These are phyloP conservation scores for Pulveroboletus ravenelii DNA, from an alignment of 768 basidiomycete genomes.

Conservation along the genomic window DNA sequence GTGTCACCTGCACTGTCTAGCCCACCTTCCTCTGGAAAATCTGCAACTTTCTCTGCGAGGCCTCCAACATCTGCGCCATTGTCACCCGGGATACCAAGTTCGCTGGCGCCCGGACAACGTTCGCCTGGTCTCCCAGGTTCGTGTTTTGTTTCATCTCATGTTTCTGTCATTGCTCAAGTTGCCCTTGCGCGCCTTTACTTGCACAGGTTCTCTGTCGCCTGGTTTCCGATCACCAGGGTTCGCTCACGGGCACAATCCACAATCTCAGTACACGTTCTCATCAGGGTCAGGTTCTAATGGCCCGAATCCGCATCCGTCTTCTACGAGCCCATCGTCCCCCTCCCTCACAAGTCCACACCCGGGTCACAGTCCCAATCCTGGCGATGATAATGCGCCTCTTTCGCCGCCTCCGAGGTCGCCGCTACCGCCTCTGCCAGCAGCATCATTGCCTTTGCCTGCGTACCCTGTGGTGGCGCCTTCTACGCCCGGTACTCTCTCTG, in stretches of 20 bases:
- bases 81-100: constrained; percentile 17
- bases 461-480: constrained; percentile 1
- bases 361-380: not conserved
- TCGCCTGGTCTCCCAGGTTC: constrained; percentile 24
- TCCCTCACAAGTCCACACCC: not conserved
- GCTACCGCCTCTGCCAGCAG: constrained; percentile 17
- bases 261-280: constrained; percentile 19
- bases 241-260: not conserved
- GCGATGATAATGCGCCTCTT: not conserved
- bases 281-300: constrained; percentile 8
- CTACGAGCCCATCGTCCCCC: constrained; percentile 1
- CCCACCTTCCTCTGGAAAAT: constrained; percentile 9
- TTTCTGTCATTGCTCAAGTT: constrained; percentile 7
- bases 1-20: constrained; percentile 12
- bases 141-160: constrained; percentile 10
- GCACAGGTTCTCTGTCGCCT: constrained; percentile 15
- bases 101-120: constrained; percentile 17
- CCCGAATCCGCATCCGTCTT: constrained; percentile 1
- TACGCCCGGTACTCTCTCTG: not conserved
- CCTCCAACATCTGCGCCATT: constrained; percentile 9
- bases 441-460: constrained; percentile 13
- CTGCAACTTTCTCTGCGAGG: constrained; percentile 6
- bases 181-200: not conserved
- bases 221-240: constrained; percentile 23
- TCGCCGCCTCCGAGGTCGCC: constrained; percentile 25